These are phyloP conservation scores for Cystobasidiopsis lactophilus DNA, from an alignment of 768 basidiomycete genomes.

Conservation along the genomic window DNA sequence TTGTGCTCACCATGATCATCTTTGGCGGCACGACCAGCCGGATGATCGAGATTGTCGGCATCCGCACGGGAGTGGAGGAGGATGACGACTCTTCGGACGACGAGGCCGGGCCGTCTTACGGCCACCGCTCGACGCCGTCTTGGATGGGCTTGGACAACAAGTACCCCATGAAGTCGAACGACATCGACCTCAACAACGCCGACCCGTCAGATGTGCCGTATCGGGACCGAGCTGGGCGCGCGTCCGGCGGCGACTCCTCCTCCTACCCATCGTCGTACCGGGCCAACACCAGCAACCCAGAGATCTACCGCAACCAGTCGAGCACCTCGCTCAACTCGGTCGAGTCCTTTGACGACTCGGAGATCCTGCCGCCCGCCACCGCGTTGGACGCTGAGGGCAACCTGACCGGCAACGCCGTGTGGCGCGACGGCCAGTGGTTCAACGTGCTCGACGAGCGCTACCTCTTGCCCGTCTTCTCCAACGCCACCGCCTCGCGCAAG, in stretches of 20 bases:
- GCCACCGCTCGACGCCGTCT: background rate
- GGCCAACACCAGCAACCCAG: slow-evolving; percentile 1
- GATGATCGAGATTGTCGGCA: slow-evolving; percentile 94
- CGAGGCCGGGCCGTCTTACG: slow-evolving; percentile 18
- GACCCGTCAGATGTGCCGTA: background rate
- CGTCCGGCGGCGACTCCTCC: too few relatives aligned
- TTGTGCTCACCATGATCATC: slow-evolving; percentile 76
- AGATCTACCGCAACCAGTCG: background rate
- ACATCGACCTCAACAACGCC: background rate
- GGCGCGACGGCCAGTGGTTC: slow-evolving; percentile 75
- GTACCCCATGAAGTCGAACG: slow-evolving; percentile 13
- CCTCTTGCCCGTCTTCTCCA: slow-evolving; percentile 38
- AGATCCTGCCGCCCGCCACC: background rate
- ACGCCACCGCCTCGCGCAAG: slow-evolving; percentile 13
- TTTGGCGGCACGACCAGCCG: slow-evolving; percentile 94
- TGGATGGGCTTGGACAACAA: background rate
- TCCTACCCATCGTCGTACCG: background rate
- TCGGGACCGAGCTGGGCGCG: background rate
- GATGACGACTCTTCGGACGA: slow-evolving; percentile 42
- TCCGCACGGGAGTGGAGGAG: slow-evolving; percentile 83
- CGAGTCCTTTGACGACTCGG: slow-evolving; percentile 11
- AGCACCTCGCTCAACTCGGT: slow-evolving; percentile 3
- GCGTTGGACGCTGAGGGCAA: slow-evolving; percentile 6
- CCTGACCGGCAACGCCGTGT: slow-evolving; percentile 22
- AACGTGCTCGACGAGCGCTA: slow-evolving; percentile 85